Base-by-base conservation (phyloP, 2,329 filamentous ascomycete genomes). In the Colletotrichum truncatum region DNA sequence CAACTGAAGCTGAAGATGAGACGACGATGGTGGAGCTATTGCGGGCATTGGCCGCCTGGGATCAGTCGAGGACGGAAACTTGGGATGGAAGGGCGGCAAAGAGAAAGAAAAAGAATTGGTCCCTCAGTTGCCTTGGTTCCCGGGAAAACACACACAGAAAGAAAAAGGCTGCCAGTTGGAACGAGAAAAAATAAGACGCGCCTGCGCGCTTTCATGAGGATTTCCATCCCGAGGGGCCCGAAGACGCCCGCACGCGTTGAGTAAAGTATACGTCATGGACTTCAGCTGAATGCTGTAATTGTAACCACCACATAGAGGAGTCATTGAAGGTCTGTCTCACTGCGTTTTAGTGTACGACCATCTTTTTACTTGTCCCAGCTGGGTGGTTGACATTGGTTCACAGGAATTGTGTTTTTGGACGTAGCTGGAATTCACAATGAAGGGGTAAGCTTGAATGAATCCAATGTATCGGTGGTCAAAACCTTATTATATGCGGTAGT, bases 191-290 rank as follows among this genome's bases (percentile, higher is more conserved):
- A 12, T 18, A 26, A 26, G n/a, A 36, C 21, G 18, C 8, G 28
- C 39, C 30, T 18, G 25, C 30, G 30, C 39, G 39, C 48, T 36
- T 51, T n/a, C 56, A 49, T 54, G 30, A 48, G n/a, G 12, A 8
- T 39, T 61, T 36, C 38, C 38, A n/a, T n/a, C n/a, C n/a, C 36
- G 60, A 51, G 28, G 43, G 38, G 26, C 46, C 62, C 41, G 57
- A 36, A 25, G 34, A 18, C 26, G 4, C 26, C 54, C 55, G 49
- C 57, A 48, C 49, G 55, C 48, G n/a, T 45, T 55, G 62, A 56
- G 34, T 55, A 54, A 55, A 30, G 48, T 16, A 43, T 55, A 62
- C 62, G 62, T 65, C 62, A 65, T 65, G 57, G 57, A 61, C 21
- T 57, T 21, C 32, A 38, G 49, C 39, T 45, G 28, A 18, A 21